Percentiles rank a stretch among this genome's conserved stretches.
These are phyloP conservation scores for Alnus rubra DNA, from an alignment of 306 rosid species.

Conservation along the genomic window DNA sequence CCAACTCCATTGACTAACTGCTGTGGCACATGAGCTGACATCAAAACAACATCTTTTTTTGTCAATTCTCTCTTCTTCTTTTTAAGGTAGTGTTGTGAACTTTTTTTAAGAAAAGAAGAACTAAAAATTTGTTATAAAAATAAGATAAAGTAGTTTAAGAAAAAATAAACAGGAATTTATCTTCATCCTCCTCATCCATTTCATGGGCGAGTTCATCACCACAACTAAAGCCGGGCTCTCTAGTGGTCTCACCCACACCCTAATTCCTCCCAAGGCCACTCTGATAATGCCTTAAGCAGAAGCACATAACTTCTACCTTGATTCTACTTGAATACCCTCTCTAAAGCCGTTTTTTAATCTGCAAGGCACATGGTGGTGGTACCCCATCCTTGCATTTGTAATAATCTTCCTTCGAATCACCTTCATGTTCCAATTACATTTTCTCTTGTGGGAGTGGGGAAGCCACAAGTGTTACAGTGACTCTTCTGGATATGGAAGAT, in stretches of 20 bases:
- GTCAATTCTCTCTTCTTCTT: too few species aligned
- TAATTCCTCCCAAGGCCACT: slow-evolving; percentile 17
- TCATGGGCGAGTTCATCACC: too few species aligned
- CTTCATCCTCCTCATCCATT: too few species aligned
- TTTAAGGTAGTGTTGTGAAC: too few species aligned
- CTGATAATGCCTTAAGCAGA: slow-evolving; percentile 50
- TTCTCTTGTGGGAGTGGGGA: not conserved
- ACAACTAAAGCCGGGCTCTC: too few species aligned
- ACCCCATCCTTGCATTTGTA: slow-evolving; percentile 97
- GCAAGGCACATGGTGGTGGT: slow-evolving; percentile 83
- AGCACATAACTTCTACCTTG: slow-evolving; percentile 84
- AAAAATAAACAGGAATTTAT: too few species aligned
- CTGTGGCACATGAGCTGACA: not conserved
- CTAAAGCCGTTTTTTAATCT: slow-evolving; percentile 97
- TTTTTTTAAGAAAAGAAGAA: too few species aligned
- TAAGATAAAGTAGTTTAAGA: too few species aligned
- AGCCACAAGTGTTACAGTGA: not conserved
- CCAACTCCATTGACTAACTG: not conserved
- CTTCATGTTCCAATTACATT: slow-evolving; percentile 84
- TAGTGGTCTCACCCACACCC: not conserved
- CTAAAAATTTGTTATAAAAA: too few species aligned
- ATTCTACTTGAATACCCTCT: slow-evolving; percentile 89
- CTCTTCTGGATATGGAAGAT: not conserved
- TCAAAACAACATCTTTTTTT: not conserved
- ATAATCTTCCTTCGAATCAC: slow-evolving; percentile 95